phyloP scores from a whole-genome alignment of 495 filamentous ascomycete species.

The Podospora pseudoanserina region DNA sequence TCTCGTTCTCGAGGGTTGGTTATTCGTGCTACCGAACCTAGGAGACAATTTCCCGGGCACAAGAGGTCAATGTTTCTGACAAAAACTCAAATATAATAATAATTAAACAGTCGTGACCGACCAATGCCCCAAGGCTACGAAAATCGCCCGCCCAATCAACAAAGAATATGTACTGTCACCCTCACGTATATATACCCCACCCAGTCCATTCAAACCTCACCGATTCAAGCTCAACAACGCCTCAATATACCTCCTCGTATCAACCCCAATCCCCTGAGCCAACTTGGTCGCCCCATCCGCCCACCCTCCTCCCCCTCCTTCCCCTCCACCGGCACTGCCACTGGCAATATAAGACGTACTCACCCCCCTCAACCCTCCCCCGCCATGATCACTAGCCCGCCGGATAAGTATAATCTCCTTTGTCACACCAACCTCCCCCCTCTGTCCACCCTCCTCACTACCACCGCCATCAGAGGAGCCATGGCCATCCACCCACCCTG shows the following conservation, averaged over 20 bases:
- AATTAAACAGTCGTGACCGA: neutral
- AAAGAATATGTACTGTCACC: slow-evolving; percentile 31
- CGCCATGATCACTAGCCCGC: slow-evolving; percentile 63
- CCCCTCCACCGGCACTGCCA: slow-evolving; percentile 36
- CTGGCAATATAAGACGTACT: slow-evolving; percentile 11
- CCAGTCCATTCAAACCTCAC: slow-evolving; percentile 27
- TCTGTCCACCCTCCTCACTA: neutral
- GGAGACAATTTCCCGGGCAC: too few species aligned
- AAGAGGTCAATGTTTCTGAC: neutral
- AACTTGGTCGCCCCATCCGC: slow-evolving; percentile 61
- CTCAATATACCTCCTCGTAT: slow-evolving; percentile 84
- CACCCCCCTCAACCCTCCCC: slow-evolving; percentile 31
- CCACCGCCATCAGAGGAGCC: neutral
- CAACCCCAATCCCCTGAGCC: slow-evolving; percentile 83
- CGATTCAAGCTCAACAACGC: slow-evolving; percentile 71
- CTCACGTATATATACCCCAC: neutral
- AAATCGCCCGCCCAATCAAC: neutral
- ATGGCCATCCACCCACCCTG: neutral
- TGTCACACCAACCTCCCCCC: slow-evolving; percentile 17
- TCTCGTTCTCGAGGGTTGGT: too few species aligned
- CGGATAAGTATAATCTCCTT: slow-evolving; percentile 79
- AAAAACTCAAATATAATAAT: neutral
- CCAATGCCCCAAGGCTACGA: neutral
- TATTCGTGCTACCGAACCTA: too few species aligned
- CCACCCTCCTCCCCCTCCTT: slow-evolving; percentile 46